A percentile compares a stretch with the other conserved stretches of the same genome.
Evolutionary conservation across 208 protist genomes (phyloP).

Genomic region (Entamoeba histolytica): DNA sequence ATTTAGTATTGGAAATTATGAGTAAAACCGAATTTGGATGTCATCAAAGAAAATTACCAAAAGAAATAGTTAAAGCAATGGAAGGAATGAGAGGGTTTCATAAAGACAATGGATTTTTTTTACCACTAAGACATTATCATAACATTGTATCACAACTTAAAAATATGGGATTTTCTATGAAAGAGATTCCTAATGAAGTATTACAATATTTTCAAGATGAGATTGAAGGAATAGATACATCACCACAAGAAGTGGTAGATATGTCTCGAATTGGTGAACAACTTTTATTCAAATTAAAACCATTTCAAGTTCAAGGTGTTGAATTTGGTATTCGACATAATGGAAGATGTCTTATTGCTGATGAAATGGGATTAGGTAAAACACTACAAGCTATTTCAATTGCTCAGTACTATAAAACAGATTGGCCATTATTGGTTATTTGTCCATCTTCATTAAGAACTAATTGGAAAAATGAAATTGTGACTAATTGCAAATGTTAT

Average conservation of each 20-base stretch:
- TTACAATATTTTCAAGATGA: background rate
- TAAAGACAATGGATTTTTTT: background rate
- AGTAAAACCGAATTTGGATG: background rate
- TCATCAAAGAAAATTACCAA: background rate
- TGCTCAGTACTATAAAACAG: background rate
- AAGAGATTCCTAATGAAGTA: background rate
- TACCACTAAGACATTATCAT: background rate
- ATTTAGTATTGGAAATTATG: background rate
- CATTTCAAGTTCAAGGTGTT: conserved; percentile 4
- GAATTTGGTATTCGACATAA: conserved; percentile 4
- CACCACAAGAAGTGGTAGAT: too few species aligned
- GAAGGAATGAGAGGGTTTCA: background rate
- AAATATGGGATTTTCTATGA: background rate
- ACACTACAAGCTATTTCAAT: conserved; percentile 16
- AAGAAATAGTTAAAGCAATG: background rate
- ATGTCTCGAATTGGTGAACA: background rate
- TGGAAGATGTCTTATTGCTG: conserved; percentile 12
- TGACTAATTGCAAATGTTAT: background rate
- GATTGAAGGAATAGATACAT: background rate
- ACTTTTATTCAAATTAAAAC: background rate
- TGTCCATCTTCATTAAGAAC: conserved; percentile 10
- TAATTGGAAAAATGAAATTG: conserved; percentile 3
- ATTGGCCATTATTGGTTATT: conserved; percentile 22
- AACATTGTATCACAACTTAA: background rate
- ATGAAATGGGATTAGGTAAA: conserved; percentile 18